These are phyloP conservation scores for Lipomyces kockii DNA, from an alignment of 805 yeast genomes.

Conservation along the genomic window DNA sequence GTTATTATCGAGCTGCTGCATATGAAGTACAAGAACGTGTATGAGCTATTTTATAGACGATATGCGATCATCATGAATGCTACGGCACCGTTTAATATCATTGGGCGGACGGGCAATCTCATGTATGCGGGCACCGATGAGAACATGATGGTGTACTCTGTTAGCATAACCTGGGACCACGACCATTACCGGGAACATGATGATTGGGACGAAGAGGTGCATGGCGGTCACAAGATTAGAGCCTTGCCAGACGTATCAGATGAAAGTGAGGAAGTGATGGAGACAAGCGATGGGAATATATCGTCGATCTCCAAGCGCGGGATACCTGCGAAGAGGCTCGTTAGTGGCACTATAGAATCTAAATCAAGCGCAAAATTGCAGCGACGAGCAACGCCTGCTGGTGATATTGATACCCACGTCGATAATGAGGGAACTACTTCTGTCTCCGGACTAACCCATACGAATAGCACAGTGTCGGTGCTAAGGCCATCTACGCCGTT, in stretches of 20 bases:
- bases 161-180: slow-evolving; percentile 26
- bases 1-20: slow-evolving; percentile 26
- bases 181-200: slow-evolving; percentile 12
- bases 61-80: slow-evolving; percentile 29
- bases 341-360: too few species aligned
- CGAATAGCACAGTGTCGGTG: too few species aligned
- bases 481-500: too few species aligned
- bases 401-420: too few species aligned
- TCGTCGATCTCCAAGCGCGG: too few species aligned
- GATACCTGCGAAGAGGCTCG: too few species aligned
- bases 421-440: too few species aligned
- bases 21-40: slow-evolving; percentile 19
- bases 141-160: slow-evolving; percentile 21
- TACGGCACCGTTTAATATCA: slow-evolving; percentile 31
- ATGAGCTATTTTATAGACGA: slow-evolving; percentile 22
- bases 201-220: slow-evolving; percentile 21
- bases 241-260: not conserved
- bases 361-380: too few species aligned
- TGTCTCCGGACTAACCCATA: too few species aligned
- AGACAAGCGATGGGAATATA: too few species aligned
- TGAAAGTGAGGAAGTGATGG: too few species aligned
- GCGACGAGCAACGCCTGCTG: too few species aligned
- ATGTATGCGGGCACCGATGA: slow-evolving; percentile 24
- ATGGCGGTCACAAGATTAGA: slow-evolving; percentile 18
- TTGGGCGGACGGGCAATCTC: slow-evolving; percentile 27